Base-by-base conservation (phyloP, 1,284 basidiomycete genomes). In the Fomitopsis betulina region DNA sequence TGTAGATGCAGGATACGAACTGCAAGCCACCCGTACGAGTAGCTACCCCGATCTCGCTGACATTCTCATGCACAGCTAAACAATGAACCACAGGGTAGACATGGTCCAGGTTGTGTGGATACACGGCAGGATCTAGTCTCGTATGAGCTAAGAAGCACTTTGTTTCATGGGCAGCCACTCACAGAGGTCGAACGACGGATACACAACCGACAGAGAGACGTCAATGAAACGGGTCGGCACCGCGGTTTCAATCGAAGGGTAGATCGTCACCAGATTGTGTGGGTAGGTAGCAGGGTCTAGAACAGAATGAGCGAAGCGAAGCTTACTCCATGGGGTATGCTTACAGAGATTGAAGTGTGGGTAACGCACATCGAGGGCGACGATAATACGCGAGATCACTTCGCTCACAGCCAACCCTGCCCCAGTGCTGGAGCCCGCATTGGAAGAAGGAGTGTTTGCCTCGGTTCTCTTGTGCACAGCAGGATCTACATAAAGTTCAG, bases 241-340 rank as follows among this genome's bases (percentile, higher is more conserved):
- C n/a, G 32, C 37, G 19, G 21, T 7, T 3, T n/a, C 8, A 12
- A 15, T 10, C 42, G 51, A 49, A 39, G 58, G 50, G 30, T 60
- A 59, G 25, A 59, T 56, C 5, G 43, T 35, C 15, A 47, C 49
- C 35, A 56, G 17, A 40, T n/a, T 60, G 23, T 42, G 30, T 4
- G 59, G 59, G 50, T 60, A 60, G 10, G 58, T 53, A 21, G 67
- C 55, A n/a, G 66, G 62, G 60, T 67, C 66, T 67, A 54, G 12
- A 39, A 37, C 30, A 19, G 8, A n/a, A 9, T 49, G 25, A 47
- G 40, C 15, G 33, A 9, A 17, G 9, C 47, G 33, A 30, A 38
- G 27, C 8, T 30, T 8, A 37, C 42, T 27, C 12, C 23, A 35
- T n/a, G 21, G 15, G 15, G 32, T 1, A n/a, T 7, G 59, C 63